A percentile compares a stretch with the other conserved stretches of the same genome.
phyloP scores from a whole-genome alignment of 2,329 filamentous ascomycete genomes.

The Beauveria medogensis region DNA sequence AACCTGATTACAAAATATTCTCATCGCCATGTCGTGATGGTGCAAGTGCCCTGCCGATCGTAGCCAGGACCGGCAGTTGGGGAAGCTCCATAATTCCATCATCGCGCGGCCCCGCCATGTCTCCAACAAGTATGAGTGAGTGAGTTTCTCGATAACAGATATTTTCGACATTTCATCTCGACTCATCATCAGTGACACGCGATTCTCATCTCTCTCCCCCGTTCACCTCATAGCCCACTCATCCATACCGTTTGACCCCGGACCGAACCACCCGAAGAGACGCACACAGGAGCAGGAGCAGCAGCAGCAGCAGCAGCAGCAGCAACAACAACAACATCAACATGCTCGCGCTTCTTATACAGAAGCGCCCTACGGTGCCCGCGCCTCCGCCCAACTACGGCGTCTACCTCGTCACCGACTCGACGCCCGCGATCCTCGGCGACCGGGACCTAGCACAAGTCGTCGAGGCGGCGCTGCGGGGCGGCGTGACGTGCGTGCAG shows the following conservation, averaged over 20 bases:
- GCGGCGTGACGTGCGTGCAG: slow-evolving; percentile 81
- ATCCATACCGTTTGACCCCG: background rate
- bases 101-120: background rate
- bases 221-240: background rate
- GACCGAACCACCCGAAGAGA: no score
- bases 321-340: background rate
- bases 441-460: slow-evolving; percentile 60
- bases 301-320: background rate
- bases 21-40: background rate
- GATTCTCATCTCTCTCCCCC: background rate
- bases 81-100: slow-evolving; percentile 7
- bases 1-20: no score
- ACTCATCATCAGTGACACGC: background rate
- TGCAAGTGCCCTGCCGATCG: slow-evolving; percentile 2
- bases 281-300: background rate
- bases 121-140: background rate
- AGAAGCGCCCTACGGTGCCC: slow-evolving; percentile 19
- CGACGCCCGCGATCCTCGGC: slow-evolving; percentile 75
- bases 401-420: slow-evolving; percentile 88
- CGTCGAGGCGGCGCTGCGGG: slow-evolving; percentile 66
- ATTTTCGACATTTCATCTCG: background rate
- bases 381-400: slow-evolving; percentile 58
- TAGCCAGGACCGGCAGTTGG: background rate
- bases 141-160: slow-evolving; percentile 4
- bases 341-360: slow-evolving; percentile 4